Conservation (phyloP, 306 rosid species). For the Coriaria nepalensis region DNA sequence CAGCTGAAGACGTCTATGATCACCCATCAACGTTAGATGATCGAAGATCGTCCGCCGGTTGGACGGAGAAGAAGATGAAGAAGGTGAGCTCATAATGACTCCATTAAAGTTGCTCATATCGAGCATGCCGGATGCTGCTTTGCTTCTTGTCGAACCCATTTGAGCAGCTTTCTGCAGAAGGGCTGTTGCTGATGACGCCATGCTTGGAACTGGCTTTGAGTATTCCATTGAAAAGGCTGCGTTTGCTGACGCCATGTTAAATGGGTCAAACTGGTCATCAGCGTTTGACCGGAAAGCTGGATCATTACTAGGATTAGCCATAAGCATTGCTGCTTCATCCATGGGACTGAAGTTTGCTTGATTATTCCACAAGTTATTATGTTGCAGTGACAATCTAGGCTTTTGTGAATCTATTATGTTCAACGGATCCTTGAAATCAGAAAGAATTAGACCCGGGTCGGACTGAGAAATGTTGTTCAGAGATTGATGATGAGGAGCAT, state of each 20-base stretch:
- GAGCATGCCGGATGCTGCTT: constrained; percentile 9
- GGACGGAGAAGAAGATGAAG: constrained; percentile 36
- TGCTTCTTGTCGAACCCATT: constrained; percentile 33
- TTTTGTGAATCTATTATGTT: too few relatives aligned
- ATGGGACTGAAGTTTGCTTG: too few relatives aligned
- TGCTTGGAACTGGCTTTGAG: constrained; percentile 33
- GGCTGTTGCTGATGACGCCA: constrained; percentile 37
- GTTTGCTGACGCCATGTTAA: too few relatives aligned
- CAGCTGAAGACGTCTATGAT: constrained; percentile 4
- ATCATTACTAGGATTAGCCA: too few relatives aligned
- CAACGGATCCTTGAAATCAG: too few relatives aligned
- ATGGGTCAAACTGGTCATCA: too few relatives aligned
- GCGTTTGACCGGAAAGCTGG: too few relatives aligned
- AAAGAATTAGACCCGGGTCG: not conserved
- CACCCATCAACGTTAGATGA: constrained; percentile 11
- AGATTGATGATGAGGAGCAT: constrained; percentile 4
- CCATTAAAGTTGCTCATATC: constrained; percentile 12
- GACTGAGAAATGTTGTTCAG: constrained; percentile 21
- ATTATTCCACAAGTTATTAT: too few relatives aligned
- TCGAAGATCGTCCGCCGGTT: constrained; percentile 21
- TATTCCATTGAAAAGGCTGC: not conserved
- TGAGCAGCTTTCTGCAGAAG: constrained; percentile 38
- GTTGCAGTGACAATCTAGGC: too few relatives aligned
- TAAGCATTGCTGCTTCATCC: too few relatives aligned
- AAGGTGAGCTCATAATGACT: constrained; percentile 25